Base-by-base conservation (phyloP, 176 grass and related monocot genomes). In the Luzula sylvatica region DNA sequence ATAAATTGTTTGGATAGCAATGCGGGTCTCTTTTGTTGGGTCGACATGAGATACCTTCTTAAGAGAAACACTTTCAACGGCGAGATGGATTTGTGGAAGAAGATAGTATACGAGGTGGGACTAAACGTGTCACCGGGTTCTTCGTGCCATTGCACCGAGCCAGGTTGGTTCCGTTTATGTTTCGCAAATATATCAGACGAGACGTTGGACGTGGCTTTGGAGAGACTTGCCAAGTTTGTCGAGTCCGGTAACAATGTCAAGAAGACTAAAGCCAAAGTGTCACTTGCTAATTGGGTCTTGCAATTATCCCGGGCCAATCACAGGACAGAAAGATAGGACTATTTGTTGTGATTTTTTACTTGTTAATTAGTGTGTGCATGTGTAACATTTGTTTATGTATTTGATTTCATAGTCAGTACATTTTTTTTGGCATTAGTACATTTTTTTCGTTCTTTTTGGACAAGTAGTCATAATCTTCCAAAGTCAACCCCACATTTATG, bases 51-150 rank as follows among this genome's bases (percentile, higher is more conserved):
- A 4, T 44, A 66, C 19, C 65, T 89, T 18, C 79, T 89, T 53
- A 58, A 28, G 15, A 4, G 3, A 16, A 66, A 70, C 26, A 60
- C 84, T 3, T 82, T 86, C 58, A 53, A 82, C 14, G 74, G 65
- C 6, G 90, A 96, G 73, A 89, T 89, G 84, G 55, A 85, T 70
- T 68, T 96, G 28, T 96, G 90, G 90, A 89, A 82, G 71, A 86
- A 79, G 74, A 65, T 96, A 13, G 90, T 96, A 1, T 86, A 77
- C 50, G 57, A 82, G 18, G 85, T 89, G 2, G 71, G 83, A 43
- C 74, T 96, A 26, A 96, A 96, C 74, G 55, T 96, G 45, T 96
- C 84, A 0, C 90, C 84, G 2, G 90, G 90, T 0, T 86, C 81
- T 2, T 96, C 90, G 0, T 96, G 84, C 65, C 90, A 96, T 75